A percentile compares a stretch with the other conserved stretches of the same genome.
Evolutionary conservation across 768 basidiomycete species (phyloP).

Genomic region (Boletus tomentosulus): DNA sequence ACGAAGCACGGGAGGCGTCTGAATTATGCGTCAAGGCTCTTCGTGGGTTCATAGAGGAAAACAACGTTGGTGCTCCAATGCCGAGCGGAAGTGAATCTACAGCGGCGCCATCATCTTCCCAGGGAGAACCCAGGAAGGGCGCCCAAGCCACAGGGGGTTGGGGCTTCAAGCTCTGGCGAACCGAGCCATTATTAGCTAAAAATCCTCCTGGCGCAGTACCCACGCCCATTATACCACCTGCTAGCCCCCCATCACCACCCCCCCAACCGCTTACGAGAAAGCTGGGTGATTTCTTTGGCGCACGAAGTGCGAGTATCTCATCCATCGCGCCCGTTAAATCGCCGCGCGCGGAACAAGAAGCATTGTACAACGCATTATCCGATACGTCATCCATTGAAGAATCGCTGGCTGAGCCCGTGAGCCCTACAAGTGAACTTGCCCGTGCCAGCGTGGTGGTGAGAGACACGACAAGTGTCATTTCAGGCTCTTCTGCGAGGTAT

Average conservation of each 20-base stretch:
- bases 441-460: constrained; percentile 27
- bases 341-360: constrained; percentile 24
- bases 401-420: constrained; percentile 32
- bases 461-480: constrained; percentile 27
- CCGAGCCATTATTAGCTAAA: constrained; percentile 32
- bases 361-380: constrained; percentile 27
- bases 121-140: constrained; percentile 32
- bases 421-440: constrained; percentile 28
- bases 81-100: constrained; percentile 14
- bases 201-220: constrained; percentile 25
- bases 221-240: constrained; percentile 24
- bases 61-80: constrained; percentile 49
- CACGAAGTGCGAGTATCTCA: constrained; percentile 47
- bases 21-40: constrained; percentile 81
- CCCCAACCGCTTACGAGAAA: constrained; percentile 56
- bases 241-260: constrained; percentile 23
- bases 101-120: constrained; percentile 15
- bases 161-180: constrained; percentile 71
- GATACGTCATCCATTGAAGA: constrained; percentile 37
- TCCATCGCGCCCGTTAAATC: constrained; percentile 35
- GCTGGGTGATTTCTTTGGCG: constrained; percentile 67
- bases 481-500: constrained; percentile 25
- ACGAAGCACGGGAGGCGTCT: constrained; percentile 83
- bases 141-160: constrained; percentile 41
- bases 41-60: constrained; percentile 76